phyloP scores from a whole-genome alignment of 2,329 filamentous ascomycete genomes.

The Ramularia collo-cygni region DNA sequence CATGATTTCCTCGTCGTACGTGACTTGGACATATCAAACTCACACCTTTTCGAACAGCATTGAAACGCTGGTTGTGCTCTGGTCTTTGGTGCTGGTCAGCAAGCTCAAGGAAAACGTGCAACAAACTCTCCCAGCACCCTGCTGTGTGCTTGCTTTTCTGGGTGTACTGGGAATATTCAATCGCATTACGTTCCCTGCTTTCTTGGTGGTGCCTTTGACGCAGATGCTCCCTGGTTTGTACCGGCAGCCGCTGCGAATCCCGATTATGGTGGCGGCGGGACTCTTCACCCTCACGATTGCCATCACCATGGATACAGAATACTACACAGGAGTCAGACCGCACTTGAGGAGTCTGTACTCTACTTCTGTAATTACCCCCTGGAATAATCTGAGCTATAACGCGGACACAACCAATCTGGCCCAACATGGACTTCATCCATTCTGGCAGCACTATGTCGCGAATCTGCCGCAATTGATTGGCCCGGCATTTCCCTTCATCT shows the following conservation, averaged over 20 bases:
- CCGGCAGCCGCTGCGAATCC: conserved; percentile 51
- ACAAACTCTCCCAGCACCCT: conserved; percentile 68
- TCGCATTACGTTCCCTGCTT: conserved; percentile 93
- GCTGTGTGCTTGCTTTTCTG: conserved; percentile 71
- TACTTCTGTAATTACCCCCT: conserved; percentile 45
- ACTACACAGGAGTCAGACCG: conserved; percentile 67
- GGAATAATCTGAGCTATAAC: conserved; percentile 50
- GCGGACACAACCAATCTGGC: conserved; percentile 43
- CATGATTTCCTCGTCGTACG: conserved; percentile 89
- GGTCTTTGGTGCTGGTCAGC: conserved; percentile 86
- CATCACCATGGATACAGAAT: conserved; percentile 75
- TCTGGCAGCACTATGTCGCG: conserved; percentile 45
- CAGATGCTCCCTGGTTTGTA: conserved; percentile 79
- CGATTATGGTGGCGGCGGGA: conserved; percentile 56
- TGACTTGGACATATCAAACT: conserved; percentile 97
- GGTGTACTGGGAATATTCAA: conserved; percentile 87
- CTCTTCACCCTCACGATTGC: conserved; percentile 66
- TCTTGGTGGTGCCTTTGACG: conserved; percentile 75
- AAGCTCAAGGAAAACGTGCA: conserved; percentile 76
- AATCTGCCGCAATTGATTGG: conserved; percentile 49
- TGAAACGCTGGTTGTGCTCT: conserved; percentile 85
- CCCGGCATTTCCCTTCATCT: conserved; percentile 42
- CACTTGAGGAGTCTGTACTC: conserved; percentile 58
- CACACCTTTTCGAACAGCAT: conserved; percentile 98
- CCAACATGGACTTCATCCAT: conserved; percentile 47